These are phyloP conservation scores for Cinnamomum micranthum DNA, from an alignment of 164 flowering plant genomes.

Conservation along the genomic window DNA sequence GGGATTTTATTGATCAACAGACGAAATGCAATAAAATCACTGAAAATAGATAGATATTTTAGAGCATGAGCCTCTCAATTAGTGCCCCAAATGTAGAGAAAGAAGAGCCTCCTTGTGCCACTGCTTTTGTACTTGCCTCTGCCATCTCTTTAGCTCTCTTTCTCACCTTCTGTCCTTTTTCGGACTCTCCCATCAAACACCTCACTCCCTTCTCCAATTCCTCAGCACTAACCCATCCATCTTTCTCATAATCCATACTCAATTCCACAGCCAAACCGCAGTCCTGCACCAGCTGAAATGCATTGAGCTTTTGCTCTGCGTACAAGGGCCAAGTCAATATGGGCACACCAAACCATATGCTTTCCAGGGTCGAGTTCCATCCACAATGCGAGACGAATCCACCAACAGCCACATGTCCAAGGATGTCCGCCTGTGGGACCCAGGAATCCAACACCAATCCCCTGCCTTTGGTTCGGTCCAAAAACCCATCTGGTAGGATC, in stretches of 20 bases:
- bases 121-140: background rate
- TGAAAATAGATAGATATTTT: no score
- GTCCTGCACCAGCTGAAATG: slow-evolving; percentile 35
- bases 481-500: slow-evolving; percentile 15
- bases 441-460: slow-evolving; percentile 11
- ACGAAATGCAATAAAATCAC: no score
- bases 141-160: slow-evolving; percentile 1
- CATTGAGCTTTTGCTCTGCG: slow-evolving; percentile 48
- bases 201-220: slow-evolving; percentile 27
- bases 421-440: slow-evolving; percentile 12
- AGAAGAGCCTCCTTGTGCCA: slow-evolving; percentile 13
- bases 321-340: slow-evolving; percentile 45
- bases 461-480: slow-evolving; percentile 10
- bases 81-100: background rate
- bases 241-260: slow-evolving; percentile 17
- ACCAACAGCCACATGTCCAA: slow-evolving; percentile 8
- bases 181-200: slow-evolving; percentile 10
- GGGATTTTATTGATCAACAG: no score
- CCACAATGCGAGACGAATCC: slow-evolving; percentile 18
- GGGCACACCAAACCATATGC: slow-evolving; percentile 23
- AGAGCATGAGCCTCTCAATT: background rate
- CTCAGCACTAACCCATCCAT: slow-evolving; percentile 22
- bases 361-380: slow-evolving; percentile 16
- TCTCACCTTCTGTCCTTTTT: slow-evolving; percentile 14
- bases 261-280: slow-evolving; percentile 27